Percentiles rank a stretch among this genome's conserved stretches.
Conservation (phyloP, 139 green algal genomes). For the Diplosphaera chodatii region DNA sequence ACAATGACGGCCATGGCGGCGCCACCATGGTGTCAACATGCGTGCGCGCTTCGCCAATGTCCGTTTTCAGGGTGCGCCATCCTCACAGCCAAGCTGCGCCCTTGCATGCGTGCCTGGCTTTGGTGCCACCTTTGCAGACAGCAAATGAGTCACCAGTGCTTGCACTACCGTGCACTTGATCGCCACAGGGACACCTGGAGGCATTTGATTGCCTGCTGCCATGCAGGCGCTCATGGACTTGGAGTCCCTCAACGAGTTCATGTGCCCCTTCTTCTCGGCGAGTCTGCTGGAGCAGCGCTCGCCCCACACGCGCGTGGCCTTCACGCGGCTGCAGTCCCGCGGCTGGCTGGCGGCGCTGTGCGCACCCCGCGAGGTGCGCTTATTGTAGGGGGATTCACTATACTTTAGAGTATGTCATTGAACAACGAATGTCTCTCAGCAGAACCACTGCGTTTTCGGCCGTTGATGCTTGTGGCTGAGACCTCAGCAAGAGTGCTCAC, state of each 20-base stretch:
- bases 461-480: too few species aligned
- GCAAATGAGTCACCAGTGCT: too few species aligned
- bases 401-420: too few species aligned
- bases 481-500: too few species aligned
- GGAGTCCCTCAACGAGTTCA: slow-evolving; percentile 1
- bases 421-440: too few species aligned
- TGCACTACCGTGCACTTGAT: too few species aligned
- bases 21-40: slow-evolving; percentile 44
- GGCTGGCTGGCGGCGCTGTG: slow-evolving; percentile 8
- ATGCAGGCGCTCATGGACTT: slow-evolving; percentile 6
- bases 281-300: slow-evolving; percentile 4
- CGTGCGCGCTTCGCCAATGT: slow-evolving; percentile 24
- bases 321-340: not conserved
- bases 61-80: slow-evolving; percentile 28
- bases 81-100: not conserved
- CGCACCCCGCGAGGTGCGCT: slow-evolving; percentile 10
- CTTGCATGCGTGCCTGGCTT: too few species aligned
- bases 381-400: not conserved
- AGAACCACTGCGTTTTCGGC: too few species aligned
- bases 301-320: not conserved
- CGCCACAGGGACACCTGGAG: too few species aligned
- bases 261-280: not conserved
- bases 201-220: too few species aligned
- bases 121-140: too few species aligned
- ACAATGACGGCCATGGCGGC: slow-evolving; percentile 33